Evolutionary conservation across 192 early-diverging fungal species (phyloP), one percentile per base, ranked within the genome.

Genomic region (Coemansia pectinata): DNA sequence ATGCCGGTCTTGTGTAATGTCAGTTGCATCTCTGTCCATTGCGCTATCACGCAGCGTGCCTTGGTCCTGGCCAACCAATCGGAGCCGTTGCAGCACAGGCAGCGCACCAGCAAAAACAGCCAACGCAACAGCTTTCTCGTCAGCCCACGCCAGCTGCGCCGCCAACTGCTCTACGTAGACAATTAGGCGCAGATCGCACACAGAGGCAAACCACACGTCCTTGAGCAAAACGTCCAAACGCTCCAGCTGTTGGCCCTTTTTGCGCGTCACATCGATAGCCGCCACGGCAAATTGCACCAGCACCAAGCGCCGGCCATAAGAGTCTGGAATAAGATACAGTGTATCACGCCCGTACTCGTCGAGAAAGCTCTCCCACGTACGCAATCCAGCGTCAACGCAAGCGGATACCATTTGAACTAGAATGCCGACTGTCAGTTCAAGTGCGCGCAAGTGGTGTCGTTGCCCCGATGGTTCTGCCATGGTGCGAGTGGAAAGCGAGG

Each of bases 291-390:
- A 83, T n/a, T 74, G 33, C 39, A 61, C 52, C 38, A 83, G 52
- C 38, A 83, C 81, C 31, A 71, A 66, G 7, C 81, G 76, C 15
- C 73, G 72, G 0, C 69, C 76, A 11, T 38, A 40, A n/a, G 38
- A 14, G 48, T 67, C 70, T 0, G 72, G 73, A 11, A 78, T 68
- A 55, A 83, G 27, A 33, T 83, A 59, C 44, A 83, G 42, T 38
- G 66, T 78, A 41, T 83, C 81, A 0, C 81, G 72, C 15, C 81
- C 81, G n/a, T 78, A 59, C 70, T 78, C 81, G 29, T 78, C 76
- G 27, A 83, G 52, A 45, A 83, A 83, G 47, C 81, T 77, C 60
- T 83, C 76, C 81, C 81, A 83, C 2, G 81, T 77, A 6, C 81
- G 69, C 66, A 75, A 36, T 14, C 76, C 70, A 1, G 63, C 72